Evolutionary conservation across 1,284 basidiomycete species (phyloP), one percentile per base, ranked within the genome.

Genomic region (Inonotus obliquus): DNA sequence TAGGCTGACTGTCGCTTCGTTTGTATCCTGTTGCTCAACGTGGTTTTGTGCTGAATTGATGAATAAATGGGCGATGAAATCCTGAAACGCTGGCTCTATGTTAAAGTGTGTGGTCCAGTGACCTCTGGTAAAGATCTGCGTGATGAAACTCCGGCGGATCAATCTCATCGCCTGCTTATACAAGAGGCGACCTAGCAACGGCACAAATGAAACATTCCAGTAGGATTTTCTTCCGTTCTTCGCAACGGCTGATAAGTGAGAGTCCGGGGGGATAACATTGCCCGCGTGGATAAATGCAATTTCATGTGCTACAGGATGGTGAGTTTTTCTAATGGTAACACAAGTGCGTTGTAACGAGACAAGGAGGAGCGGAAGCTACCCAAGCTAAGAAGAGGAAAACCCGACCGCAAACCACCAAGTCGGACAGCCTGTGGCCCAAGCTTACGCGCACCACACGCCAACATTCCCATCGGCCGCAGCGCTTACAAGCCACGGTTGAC

Each of bases 381-480:
- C 9, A 32, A 32, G 32, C 32, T 32, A 32, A 4, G 32, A 32
- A 32, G 32, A 32, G 4, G 9, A 32, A 9, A 32, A 9, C 32
- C 4, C 32, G 9, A 9, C 4, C 32, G 32, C 32, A 32, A 9
- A 32, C 32, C 32, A 32, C 9, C 4, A 32, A 32, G 32, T 4
- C 32, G 32, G 32, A 32, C n/a, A n/a, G n/a, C n/a, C n/a, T n/a
- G n/a, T n/a, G n/a, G n/a, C n/a, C n/a, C 47, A 23, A 13, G 1
- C n/a, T 27, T 45, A 59, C 5, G 57, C 57, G 78, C 84, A 90
- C 96, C 96, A 99, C 51, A 98, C 81, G 63, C 87, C 78, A 55
- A 92, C 89, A 67, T 85, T 84, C 45, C 97, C 96, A 75, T 99
- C 97, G 35, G 97, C 94, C 35, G 94, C 97, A 23, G 90, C 89